These are phyloP conservation scores for Globisporangium megalacanthum DNA, from an alignment of 352 stramenopile genomes.

Conservation along the genomic window DNA sequence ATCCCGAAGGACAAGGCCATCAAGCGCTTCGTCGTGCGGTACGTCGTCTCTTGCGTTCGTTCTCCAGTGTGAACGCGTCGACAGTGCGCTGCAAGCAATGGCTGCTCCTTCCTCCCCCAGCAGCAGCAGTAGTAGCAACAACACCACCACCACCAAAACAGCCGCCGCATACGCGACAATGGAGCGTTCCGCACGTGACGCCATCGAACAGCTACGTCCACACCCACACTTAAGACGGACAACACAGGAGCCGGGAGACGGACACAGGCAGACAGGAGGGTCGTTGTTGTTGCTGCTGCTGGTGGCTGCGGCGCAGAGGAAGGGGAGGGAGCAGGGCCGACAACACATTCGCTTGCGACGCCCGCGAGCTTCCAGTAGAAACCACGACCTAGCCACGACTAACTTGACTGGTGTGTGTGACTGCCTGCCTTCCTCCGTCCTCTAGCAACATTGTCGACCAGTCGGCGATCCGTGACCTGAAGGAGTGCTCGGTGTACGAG, in stretches of 20 bases:
- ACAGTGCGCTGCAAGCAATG: background rate
- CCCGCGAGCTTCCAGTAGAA: no score
- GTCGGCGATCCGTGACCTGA: conserved; percentile 97
- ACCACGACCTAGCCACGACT: no score
- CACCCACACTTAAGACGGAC: no score
- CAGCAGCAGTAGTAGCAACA: background rate
- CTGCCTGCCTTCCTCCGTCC: background rate
- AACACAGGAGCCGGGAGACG: no score
- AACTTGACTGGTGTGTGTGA: background rate
- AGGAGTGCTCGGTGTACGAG: conserved; percentile 98
- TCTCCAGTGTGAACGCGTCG: background rate
- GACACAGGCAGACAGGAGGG: background rate
- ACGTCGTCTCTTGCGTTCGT: conserved; percentile 22
- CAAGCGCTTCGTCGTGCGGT: conserved; percentile 91
- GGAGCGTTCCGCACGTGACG: no score
- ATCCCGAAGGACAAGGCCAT: conserved; percentile 97
- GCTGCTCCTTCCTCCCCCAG: no score
- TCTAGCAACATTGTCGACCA: conserved; percentile 98
- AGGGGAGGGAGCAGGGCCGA: no score
- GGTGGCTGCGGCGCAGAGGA: no score
- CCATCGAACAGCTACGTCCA: background rate
- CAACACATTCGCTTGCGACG: no score
- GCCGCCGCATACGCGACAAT: no score
- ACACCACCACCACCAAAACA: background rate
- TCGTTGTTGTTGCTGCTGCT: background rate